Conservation (phyloP, 2,329 filamentous ascomycete species). For the Paraphaeosphaeria sporulosa region DNA sequence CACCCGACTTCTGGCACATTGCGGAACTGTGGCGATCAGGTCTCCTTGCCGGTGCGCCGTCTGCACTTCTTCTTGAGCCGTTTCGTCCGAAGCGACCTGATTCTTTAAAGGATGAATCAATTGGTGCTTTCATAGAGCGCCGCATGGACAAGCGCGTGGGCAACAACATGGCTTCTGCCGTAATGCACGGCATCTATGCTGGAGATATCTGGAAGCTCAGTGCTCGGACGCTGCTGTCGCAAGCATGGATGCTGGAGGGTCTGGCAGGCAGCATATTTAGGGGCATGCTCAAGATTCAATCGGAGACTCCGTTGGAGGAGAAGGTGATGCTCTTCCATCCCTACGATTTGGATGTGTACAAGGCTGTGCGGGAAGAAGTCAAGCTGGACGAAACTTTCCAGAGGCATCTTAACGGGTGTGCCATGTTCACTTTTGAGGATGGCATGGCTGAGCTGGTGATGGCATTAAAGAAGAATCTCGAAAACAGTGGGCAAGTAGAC, state of each 20-base stretch:
- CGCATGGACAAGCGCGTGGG: slow-evolving; percentile 64
- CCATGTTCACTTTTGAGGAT: slow-evolving; percentile 55
- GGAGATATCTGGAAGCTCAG: slow-evolving; percentile 86
- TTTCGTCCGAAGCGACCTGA: slow-evolving; percentile 41
- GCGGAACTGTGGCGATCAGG: slow-evolving; percentile 59
- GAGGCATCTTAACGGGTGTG: slow-evolving; percentile 40
- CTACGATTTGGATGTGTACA: slow-evolving; percentile 26
- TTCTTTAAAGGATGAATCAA: slow-evolving; percentile 69
- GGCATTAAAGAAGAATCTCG: slow-evolving; percentile 46
- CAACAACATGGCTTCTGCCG: slow-evolving; percentile 77
- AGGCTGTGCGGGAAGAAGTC: slow-evolving; percentile 46
- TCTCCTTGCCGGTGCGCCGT: slow-evolving; percentile 59
- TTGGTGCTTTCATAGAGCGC: slow-evolving; percentile 71
- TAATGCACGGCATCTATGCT: slow-evolving; percentile 89
- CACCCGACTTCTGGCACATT: slow-evolving; percentile 37
- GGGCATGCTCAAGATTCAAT: slow-evolving; percentile 31
- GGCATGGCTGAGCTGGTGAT: slow-evolving; percentile 52
- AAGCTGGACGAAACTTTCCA: slow-evolving; percentile 44
- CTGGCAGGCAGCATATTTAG: slow-evolving; percentile 43
- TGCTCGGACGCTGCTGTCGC: slow-evolving; percentile 68
- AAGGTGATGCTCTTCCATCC: slow-evolving; percentile 27
- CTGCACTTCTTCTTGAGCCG: slow-evolving; percentile 48
- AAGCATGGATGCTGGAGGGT: slow-evolving; percentile 58
- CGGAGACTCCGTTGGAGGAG: slow-evolving; percentile 15
- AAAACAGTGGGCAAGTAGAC: slow-evolving; percentile 48